Conservation (phyloP, 140 eudicot species). For the Bidens hawaiensis region DNA sequence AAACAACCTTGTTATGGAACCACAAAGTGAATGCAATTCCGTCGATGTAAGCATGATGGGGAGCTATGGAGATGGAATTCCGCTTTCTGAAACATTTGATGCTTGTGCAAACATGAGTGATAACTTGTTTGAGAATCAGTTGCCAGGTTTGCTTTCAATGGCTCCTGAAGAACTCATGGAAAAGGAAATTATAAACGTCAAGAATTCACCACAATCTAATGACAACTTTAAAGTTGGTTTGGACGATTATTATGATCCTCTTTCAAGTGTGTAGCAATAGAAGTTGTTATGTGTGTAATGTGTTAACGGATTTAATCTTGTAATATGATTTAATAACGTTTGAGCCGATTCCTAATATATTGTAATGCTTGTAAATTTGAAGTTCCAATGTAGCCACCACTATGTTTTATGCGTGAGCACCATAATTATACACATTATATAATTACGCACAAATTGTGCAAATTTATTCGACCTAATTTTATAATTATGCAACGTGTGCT, state of each 20-base stretch:
- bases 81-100: conserved; percentile 14
- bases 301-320: not conserved
- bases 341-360: not conserved
- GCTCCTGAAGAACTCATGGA: conserved; percentile 21
- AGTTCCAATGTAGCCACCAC: too few relatives aligned
- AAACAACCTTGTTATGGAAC: conserved; percentile 12
- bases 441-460: too few relatives aligned
- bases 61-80: conserved; percentile 26
- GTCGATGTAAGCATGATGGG: conserved; percentile 18
- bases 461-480: too few relatives aligned
- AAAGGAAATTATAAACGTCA: conserved; percentile 8
- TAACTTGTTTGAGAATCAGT: conserved; percentile 23
- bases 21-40: conserved; percentile 10
- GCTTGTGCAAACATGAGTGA: conserved; percentile 5
- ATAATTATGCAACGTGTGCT: too few relatives aligned
- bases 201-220: conserved; percentile 13
- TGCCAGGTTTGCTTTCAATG: conserved; percentile 25
- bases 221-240: conserved; percentile 16
- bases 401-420: too few relatives aligned
- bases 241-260: conserved; percentile 27
- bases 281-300: not conserved
- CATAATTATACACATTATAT: too few relatives aligned
- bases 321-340: conserved; percentile 6
- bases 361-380: not conserved
- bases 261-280: conserved; percentile 19